Percentiles rank a stretch among this genome's conserved stretches.
These are phyloP conservation scores for Grosmannia huntii DNA, from an alignment of 2,329 filamentous ascomycete genomes.

Conservation along the genomic window DNA sequence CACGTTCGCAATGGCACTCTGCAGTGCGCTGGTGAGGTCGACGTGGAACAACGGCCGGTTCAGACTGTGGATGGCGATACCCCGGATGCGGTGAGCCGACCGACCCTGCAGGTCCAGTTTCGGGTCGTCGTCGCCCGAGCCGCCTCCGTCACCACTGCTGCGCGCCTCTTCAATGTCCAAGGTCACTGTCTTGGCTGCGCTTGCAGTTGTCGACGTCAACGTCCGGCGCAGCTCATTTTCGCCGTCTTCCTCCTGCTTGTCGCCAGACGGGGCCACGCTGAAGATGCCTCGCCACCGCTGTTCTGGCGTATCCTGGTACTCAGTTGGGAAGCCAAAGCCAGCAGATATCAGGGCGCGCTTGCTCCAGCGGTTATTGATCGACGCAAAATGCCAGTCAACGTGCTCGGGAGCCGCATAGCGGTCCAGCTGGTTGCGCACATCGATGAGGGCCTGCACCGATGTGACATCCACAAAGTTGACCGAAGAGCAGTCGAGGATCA, in stretches of 20 bases:
- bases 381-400: conserved; percentile 42
- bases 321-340: conserved; percentile 51
- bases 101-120: conserved; percentile 14
- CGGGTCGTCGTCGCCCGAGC: conserved; percentile 22
- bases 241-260: conserved; percentile 54
- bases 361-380: conserved; percentile 42
- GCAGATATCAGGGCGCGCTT: conserved; percentile 40
- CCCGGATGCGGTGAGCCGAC: conserved; percentile 12
- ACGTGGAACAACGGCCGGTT: conserved; percentile 90
- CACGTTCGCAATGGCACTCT: conserved; percentile 73
- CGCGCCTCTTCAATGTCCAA: conserved; percentile 15
- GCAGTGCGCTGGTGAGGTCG: conserved; percentile 77
- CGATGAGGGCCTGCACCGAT: conserved; percentile 41
- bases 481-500: conserved; percentile 45
- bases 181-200: conserved; percentile 7
- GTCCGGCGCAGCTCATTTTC: conserved; percentile 31
- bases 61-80: conserved; percentile 66
- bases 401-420: conserved; percentile 33
- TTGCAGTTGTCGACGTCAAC: conserved; percentile 1
- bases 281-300: conserved; percentile 90
- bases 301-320: conserved; percentile 34
- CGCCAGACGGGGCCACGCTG: conserved; percentile 64
- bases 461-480: conserved; percentile 47
- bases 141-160: conserved; percentile 5
- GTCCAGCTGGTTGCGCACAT: conserved; percentile 41